A percentile compares a stretch with the other conserved stretches of the same genome.
phyloP scores from a whole-genome alignment of 2,329 filamentous ascomycete genomes.

The Epichloe sibirici region DNA sequence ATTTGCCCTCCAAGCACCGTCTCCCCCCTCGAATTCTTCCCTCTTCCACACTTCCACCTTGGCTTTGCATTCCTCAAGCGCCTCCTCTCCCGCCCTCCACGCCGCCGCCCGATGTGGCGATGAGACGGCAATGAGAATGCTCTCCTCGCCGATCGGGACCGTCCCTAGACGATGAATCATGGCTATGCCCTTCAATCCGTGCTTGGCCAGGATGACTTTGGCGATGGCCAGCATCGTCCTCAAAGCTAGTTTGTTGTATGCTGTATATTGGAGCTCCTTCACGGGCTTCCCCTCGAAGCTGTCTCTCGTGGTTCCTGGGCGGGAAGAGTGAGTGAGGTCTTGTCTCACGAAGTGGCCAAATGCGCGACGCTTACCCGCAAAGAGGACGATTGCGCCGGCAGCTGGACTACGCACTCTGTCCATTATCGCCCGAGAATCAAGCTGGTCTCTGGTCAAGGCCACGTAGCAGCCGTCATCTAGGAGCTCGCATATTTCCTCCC shows the following conservation, averaged over 20 bases:
- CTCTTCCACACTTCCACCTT: constrained; percentile 92
- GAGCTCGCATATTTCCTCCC: constrained; percentile 25
- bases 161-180: constrained; percentile 76
- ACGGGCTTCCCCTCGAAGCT: constrained; percentile 61
- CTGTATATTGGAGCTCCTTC: constrained; percentile 60
- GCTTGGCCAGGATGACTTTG: constrained; percentile 40
- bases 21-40: constrained; percentile 71
- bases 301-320: constrained; percentile 61
- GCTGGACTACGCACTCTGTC: constrained; percentile 57
- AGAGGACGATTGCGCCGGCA: constrained; percentile 65
- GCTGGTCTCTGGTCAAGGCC: constrained; percentile 49
- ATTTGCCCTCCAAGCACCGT: constrained; percentile 81
- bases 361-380: constrained; percentile 43
- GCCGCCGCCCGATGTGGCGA: constrained; percentile 72
- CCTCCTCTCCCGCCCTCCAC: constrained; percentile 82
- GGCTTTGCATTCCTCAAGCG: constrained; percentile 74
- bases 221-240: constrained; percentile 56
- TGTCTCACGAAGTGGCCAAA: constrained; percentile 6
- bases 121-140: constrained; percentile 79
- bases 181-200: constrained; percentile 59
- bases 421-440: constrained; percentile 47
- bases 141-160: constrained; percentile 86
- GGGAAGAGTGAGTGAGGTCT: not conserved
- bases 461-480: constrained; percentile 48
- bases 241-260: constrained; percentile 60